phyloP scores from a whole-genome alignment of 129 eudicot genomes.

The Rutidosis leptorrhynchoides region DNA sequence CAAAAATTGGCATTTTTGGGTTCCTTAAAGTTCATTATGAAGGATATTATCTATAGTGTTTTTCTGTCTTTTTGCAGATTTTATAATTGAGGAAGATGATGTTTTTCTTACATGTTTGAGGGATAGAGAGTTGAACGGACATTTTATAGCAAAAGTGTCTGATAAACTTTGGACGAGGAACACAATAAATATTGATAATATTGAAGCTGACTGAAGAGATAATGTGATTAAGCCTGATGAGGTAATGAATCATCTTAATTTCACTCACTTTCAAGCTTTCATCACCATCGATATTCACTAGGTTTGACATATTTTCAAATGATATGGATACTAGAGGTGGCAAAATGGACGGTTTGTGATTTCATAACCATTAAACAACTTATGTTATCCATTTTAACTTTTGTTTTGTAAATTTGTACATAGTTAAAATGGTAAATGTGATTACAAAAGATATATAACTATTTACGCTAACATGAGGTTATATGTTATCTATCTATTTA shows the following conservation, averaged over 20 bases:
- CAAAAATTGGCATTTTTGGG: slow-evolving; percentile 3
- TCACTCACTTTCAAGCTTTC: background rate
- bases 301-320: slow-evolving; percentile 10
- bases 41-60: slow-evolving; percentile 16
- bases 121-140: slow-evolving; percentile 78
- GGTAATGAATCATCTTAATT: slow-evolving; percentile 34
- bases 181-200: slow-evolving; percentile 29
- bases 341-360: background rate
- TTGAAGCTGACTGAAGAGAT: slow-evolving; percentile 19
- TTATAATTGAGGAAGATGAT: slow-evolving; percentile 61
- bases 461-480: background rate
- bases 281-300: background rate
- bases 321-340: slow-evolving; percentile 7
- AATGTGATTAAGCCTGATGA: slow-evolving; percentile 36
- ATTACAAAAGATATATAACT: background rate
- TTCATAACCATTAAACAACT: background rate
- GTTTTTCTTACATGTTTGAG: slow-evolving; percentile 57
- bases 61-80: slow-evolving; percentile 35
- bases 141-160: slow-evolving; percentile 61
- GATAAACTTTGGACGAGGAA: slow-evolving; percentile 67
- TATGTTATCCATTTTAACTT: background rate
- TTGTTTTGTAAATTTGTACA: background rate
- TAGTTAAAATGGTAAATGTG: slow-evolving; percentile 4
- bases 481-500: background rate
- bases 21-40: background rate